Base-by-base conservation (phyloP, 805 yeast genomes). In the Yamadazyma sp. region DNA sequence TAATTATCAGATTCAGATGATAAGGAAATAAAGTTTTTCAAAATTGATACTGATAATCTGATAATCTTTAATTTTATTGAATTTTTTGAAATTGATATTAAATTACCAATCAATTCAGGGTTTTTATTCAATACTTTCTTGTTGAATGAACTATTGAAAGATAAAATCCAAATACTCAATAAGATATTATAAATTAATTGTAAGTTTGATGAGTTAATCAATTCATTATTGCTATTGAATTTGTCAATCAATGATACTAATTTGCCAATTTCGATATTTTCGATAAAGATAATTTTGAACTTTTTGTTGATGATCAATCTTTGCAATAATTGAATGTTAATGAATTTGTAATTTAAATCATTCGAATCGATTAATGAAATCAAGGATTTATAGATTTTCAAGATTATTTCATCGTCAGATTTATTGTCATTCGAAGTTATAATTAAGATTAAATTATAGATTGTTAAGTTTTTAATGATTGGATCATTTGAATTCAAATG, bases 21-120 rank as follows among this genome's bases (percentile, higher is more conserved):
- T 53, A 49, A 62, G 47, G 49, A 53, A 33, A 81, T 65, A 32
- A 83, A 67, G 52, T 84, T 84, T 50, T 77, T 63, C 45, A 89
- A 65, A 26, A 83, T 77, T 1, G 94, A 80, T 18, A 88, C 70
- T n/a, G 93, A 73, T 28, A 93, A 69, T 55, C 98, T 75, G 21
- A 87, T 84, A 36, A 93, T 78, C 66, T 93, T 93, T 62, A 89
- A 95, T 67, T 93, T 93, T 47, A 91, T 85, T 2, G 96, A 86
- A 39, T 78, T 77, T 54, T 83, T 85, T 19, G 88, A 77, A 31
- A 86, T 69, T 25, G 61, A 60, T 42, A 75, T 69, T 62, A 73
- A 70, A 58, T 53, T 68, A 31, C 66, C 80, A 36, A 75, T 73
- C 53, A 74, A 61, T 42, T 65, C 75, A n/a, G 68, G 76, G 62